A percentile compares a stretch with the other conserved stretches of the same genome.
phyloP scores from a whole-genome alignment of 768 basidiomycete genomes.

The Boletus sensibilis region DNA sequence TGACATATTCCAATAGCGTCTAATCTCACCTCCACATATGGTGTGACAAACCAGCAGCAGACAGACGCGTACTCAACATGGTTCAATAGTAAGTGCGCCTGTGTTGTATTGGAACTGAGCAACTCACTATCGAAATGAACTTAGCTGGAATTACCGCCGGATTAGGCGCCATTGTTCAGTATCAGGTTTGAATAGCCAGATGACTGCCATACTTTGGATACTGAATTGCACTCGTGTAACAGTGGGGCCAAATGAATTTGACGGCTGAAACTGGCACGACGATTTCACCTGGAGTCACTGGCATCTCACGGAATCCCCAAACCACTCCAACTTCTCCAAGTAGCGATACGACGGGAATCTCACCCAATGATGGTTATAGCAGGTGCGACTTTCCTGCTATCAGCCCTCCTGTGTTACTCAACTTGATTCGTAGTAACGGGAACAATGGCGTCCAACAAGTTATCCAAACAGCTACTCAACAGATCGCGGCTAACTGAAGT shows the following conservation, averaged over 20 bases:
- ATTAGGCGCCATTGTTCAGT: constrained; percentile 26
- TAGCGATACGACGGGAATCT: constrained; percentile 43
- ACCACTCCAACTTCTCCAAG: constrained; percentile 34
- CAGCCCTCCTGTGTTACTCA: neutral
- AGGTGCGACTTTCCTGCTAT: constrained; percentile 24
- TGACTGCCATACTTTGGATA: neutral
- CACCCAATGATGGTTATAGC: constrained; percentile 67
- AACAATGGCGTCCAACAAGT: constrained; percentile 33
- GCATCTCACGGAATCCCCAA: constrained; percentile 28
- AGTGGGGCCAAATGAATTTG: constrained; percentile 59
- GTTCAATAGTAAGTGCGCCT: constrained; percentile 43
- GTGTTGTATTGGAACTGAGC: neutral
- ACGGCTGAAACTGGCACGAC: constrained; percentile 47
- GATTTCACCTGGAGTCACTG: constrained; percentile 35
- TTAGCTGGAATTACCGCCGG: constrained; percentile 43
- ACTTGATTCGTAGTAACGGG: constrained; percentile 24
- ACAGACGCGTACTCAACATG: constrained; percentile 54
- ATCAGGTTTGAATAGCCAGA: constrained; percentile 27
- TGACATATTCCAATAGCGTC: constrained; percentile 14
- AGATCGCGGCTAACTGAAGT: constrained; percentile 33
- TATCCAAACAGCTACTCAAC: constrained; percentile 34
- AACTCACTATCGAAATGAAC: constrained; percentile 7
- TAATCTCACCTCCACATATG: constrained; percentile 37
- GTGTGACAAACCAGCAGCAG: constrained; percentile 53
- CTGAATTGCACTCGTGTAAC: constrained; percentile 12